phyloP scores from a whole-genome alignment of 176 grass and related monocot genomes.

The Rhipidocladum racemiflorum region DNA sequence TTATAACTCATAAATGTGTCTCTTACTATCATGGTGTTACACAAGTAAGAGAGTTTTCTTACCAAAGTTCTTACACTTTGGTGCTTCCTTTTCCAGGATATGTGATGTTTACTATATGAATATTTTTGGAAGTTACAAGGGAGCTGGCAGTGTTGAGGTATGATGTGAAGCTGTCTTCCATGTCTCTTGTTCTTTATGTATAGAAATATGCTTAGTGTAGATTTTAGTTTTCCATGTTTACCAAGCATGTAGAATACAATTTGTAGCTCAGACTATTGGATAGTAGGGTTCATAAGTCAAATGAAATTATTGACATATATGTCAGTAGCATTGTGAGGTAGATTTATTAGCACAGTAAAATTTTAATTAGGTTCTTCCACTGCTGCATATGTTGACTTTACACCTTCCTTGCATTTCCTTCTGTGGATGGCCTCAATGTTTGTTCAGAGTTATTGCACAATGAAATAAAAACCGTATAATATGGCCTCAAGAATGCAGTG shows the following conservation, averaged over 20 bases:
- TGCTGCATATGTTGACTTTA: constrained; percentile 9
- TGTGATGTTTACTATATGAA: constrained; percentile 4
- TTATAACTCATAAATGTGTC: background rate
- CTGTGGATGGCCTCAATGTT: background rate
- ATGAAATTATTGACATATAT: background rate
- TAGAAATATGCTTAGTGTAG: background rate
- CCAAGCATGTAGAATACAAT: background rate
- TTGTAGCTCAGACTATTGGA: constrained; percentile 10
- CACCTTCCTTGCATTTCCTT: background rate
- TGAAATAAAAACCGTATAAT: background rate
- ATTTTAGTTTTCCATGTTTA: background rate
- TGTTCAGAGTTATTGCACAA: constrained; percentile 3
- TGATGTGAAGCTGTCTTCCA: background rate
- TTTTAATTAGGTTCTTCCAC: background rate
- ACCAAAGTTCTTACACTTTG: background rate
- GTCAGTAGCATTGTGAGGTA: background rate
- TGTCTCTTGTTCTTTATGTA: background rate
- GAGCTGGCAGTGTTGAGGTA: constrained; percentile 22
- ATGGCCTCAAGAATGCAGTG: background rate
- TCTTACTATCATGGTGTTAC: background rate
- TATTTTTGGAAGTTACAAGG: background rate
- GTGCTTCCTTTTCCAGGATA: constrained; percentile 7
- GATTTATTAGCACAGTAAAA: constrained; percentile 12
- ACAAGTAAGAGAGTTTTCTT: background rate
- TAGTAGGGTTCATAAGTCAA: background rate